Conservation (phyloP, 805 yeast genomes). For the Monosporozyma yasuniensis region DNA sequence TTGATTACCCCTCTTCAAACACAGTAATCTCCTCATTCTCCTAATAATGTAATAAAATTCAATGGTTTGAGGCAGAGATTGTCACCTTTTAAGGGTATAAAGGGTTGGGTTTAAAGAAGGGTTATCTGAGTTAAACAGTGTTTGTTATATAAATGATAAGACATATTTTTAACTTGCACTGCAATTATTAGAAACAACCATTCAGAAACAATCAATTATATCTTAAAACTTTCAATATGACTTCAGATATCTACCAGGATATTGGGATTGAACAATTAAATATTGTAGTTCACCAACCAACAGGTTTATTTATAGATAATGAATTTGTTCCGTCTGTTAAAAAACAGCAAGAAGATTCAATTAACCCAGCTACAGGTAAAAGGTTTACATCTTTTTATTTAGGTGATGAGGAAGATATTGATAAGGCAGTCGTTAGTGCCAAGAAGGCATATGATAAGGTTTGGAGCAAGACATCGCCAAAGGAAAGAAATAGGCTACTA, state of each 20-base stretch:
- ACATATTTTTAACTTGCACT: too few relatives aligned
- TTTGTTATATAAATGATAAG: too few relatives aligned
- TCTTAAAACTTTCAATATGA: background rate
- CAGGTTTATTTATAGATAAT: slow-evolving; percentile 56
- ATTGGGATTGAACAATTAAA: too few relatives aligned
- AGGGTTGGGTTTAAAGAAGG: too few relatives aligned
- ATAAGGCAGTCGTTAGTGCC: slow-evolving; percentile 44
- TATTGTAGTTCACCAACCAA: slow-evolving; percentile 49
- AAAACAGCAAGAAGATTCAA: slow-evolving; percentile 34
- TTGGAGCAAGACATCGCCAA: slow-evolving; percentile 41
- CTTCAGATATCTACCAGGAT: background rate
- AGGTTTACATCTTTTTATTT: slow-evolving; percentile 39
- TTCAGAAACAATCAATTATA: too few relatives aligned
- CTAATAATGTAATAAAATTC: too few relatives aligned
- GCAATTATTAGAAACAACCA: too few relatives aligned
- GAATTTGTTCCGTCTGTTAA: slow-evolving; percentile 37
- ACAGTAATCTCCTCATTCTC: too few relatives aligned
- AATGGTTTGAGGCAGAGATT: too few relatives aligned
- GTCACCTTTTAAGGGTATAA: too few relatives aligned
- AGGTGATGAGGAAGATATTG: slow-evolving; percentile 40
- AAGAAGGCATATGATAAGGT: slow-evolving; percentile 34
- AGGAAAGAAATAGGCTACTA: slow-evolving; percentile 35
- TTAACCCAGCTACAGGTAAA: slow-evolving; percentile 44
- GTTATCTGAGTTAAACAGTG: too few relatives aligned
- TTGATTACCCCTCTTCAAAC: too few relatives aligned